These are phyloP conservation scores for Lipomyces oligophaga DNA, from an alignment of 805 yeast species.

Conservation along the genomic window DNA sequence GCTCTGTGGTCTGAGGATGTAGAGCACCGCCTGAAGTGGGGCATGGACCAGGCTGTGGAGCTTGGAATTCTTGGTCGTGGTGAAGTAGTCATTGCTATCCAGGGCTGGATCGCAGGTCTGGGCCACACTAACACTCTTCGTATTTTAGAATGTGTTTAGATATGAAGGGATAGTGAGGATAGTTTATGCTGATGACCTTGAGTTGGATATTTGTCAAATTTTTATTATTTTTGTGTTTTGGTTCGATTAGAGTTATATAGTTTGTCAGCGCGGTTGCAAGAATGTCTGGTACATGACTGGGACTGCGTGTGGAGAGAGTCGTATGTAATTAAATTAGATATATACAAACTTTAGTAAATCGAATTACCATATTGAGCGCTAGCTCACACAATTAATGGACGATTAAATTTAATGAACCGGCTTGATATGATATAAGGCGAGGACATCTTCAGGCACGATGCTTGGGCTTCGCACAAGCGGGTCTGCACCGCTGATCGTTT, in stretches of 20 bases:
- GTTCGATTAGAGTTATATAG: too few species aligned
- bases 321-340: too few species aligned
- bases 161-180: not conserved
- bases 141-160: constrained; percentile 51
- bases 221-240: too few species aligned
- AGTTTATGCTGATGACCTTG: not conserved
- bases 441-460: constrained; percentile 47
- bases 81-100: constrained; percentile 88
- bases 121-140: constrained; percentile 99
- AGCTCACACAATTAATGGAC: too few species aligned
- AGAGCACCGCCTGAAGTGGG: constrained; percentile 89
- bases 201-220: not conserved
- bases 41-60: constrained; percentile 81
- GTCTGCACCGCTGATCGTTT: constrained; percentile 82
- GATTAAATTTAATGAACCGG: not conserved
- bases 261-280: too few species aligned
- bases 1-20: constrained; percentile 96
- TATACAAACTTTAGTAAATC: too few species aligned
- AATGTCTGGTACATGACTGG: too few species aligned
- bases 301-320: too few species aligned
- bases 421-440: constrained; percentile 48
- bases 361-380: too few species aligned
- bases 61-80: constrained; percentile 83
- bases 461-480: constrained; percentile 86
- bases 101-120: constrained; percentile 98